Percentiles rank a stretch among this genome's conserved stretches.
Conservation (phyloP, 345 rosid species). For the Aquilaria malaccensis region DNA sequence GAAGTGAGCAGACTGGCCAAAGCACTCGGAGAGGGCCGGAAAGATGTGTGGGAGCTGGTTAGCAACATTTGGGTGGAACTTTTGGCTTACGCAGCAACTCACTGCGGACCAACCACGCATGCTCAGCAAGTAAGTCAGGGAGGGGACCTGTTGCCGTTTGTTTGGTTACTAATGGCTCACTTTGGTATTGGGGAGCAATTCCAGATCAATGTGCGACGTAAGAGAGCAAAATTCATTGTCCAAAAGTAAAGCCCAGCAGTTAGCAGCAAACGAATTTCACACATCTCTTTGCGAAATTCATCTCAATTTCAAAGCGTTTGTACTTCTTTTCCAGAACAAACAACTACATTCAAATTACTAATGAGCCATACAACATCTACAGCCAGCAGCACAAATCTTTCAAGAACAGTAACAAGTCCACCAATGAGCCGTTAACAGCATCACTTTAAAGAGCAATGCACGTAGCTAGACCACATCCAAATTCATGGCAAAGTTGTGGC, state of each 20-base stretch:
- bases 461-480: too few species aligned
- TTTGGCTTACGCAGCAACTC: conserved; percentile 6
- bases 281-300: too few species aligned
- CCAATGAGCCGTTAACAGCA: too few species aligned
- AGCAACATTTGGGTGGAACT: conserved; percentile 63
- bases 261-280: too few species aligned
- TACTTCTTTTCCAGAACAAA: too few species aligned
- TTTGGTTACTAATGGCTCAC: conserved; percentile 78
- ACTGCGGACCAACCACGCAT: conserved; percentile 46
- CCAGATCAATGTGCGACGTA: conserved; percentile 49
- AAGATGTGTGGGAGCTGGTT: conserved; percentile 42
- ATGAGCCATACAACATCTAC: too few species aligned
- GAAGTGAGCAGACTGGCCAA: conserved; percentile 54
- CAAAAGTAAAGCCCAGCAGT: conserved; percentile 6
- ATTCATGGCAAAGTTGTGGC: too few species aligned
- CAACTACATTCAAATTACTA: too few species aligned
- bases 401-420: too few species aligned
- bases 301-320: too few species aligned
- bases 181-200: conserved; percentile 48
- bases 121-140: conserved; percentile 58
- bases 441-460: too few species aligned
- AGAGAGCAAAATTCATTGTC: conserved; percentile 16
- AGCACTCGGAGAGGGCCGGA: conserved; percentile 13
- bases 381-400: too few species aligned
- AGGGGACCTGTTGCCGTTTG: conserved; percentile 48